Evolutionary conservation across 345 rosid genomes (phyloP).

Genomic region (Moringa oleifera): DNA sequence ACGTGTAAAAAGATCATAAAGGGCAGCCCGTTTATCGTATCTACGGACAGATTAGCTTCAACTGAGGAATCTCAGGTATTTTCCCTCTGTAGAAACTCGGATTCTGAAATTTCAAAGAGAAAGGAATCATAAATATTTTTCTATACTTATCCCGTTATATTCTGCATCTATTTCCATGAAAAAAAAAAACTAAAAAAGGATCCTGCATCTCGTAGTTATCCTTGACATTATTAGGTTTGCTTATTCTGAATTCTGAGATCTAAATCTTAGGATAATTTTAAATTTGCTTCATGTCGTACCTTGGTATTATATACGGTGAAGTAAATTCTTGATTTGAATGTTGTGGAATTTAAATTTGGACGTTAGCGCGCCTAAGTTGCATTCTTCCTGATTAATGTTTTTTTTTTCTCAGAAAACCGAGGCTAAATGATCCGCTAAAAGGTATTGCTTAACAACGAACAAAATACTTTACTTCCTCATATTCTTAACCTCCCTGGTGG

Average conservation of each 20-base stretch:
- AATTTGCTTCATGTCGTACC: background rate
- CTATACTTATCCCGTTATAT: background rate
- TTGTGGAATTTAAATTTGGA: too few species aligned
- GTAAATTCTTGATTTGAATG: background rate
- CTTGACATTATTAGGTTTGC: background rate
- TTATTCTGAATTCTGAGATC: background rate
- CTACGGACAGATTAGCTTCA: background rate
- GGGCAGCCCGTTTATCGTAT: background rate
- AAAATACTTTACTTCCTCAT: too few species aligned
- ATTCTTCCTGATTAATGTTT: too few species aligned
- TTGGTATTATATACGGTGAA: background rate
- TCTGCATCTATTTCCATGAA: background rate
- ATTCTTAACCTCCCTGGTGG: too few species aligned
- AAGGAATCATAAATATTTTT: too few species aligned
- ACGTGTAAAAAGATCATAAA: background rate
- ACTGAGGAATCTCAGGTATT: slow-evolving; percentile 9
- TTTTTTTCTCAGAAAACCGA: too few species aligned
- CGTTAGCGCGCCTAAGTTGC: too few species aligned
- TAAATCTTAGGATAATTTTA: background rate
- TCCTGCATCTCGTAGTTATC: too few species aligned
- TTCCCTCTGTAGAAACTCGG: background rate
- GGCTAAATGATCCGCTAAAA: too few species aligned
- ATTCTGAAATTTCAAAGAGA: background rate
- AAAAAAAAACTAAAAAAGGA: too few species aligned
- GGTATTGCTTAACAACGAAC: background rate